Base-by-base conservation (phyloP, 179 eudicot species). In the Patellifolia procumbens region DNA sequence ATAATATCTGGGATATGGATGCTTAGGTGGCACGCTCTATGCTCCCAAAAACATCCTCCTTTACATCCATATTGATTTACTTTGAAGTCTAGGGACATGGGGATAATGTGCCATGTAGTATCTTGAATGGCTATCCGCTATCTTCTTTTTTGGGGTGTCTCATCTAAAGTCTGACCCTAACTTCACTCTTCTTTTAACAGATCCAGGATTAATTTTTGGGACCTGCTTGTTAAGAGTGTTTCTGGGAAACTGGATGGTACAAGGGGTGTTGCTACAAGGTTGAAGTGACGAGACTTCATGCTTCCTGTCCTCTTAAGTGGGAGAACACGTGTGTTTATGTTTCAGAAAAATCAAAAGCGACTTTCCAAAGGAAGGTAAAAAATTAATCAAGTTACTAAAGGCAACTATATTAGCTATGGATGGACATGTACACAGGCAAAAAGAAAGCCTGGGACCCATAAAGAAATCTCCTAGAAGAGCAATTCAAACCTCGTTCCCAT, bases 401-500 rank as follows among this genome's bases (percentile, higher is more conserved):
- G 31, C 51, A 75, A 70, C 52, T 31, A 51, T 19, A 70, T 32
- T 43, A 48, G 46, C 37, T 60, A 39, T 5, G 16, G 34, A 31
- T 35, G 28, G 31, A 61, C 48, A 31, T 3, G 2, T 35, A 52
- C 63, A 42, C 62, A 63, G 43, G 67, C 61, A 39, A 60, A 56
- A 32, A 31, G 3, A 81, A 26, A 28, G 52, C 46, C 39, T 55
- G 26, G 22, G 35, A 26, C 24, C 53, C 49, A 48, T 11, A 51
- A 20, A 68, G 48, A 76, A 43, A 39, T 45, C 17, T 67, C 49
- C 43, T 24, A n/a, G 20, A 58, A 37, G 72, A 67, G 68, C 20
- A 55, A 43, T 24, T 3, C 20, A 6, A 66, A 95, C 99, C 99
- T 95, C 99, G 67, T 92, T 88, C 76, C 95, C 97, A 77, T 93